Base-by-base conservation (phyloP, 164 flowering plant species). In the Stephania japonica region DNA sequence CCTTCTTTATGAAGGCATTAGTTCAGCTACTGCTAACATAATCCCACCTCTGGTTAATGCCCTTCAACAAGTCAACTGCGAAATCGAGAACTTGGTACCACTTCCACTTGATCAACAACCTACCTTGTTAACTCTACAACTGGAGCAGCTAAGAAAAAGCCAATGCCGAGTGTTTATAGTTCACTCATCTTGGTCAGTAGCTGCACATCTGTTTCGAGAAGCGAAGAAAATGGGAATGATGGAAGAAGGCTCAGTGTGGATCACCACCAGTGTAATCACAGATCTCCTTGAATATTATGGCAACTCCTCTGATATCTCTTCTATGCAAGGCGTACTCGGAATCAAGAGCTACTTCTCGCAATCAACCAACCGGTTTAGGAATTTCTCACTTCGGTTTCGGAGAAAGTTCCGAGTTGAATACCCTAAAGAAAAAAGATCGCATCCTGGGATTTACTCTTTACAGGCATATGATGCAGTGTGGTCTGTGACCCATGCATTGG, bases 261-360 rank as follows among this genome's bases (percentile, higher is more conserved):
- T 84, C 67, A 72, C 79, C 0, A 82, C 83, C 1, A 75, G 73
- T 71, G 23, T 47, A 19, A 21, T 74, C 12, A 73, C 85, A 63
- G 75, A 74, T 50, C 74, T 77, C 7, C 62, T 77, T 16, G 75
- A 32, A 32, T 32, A 76, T 68, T 78, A 78, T 1, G 21, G 77
- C 6, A 67, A 78, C 67, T 44, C 64, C 0, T 62, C 84, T 0
- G 69, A 61, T 18, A 73, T 77, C 50, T 75, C 82, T 43, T 65
- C 81, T 21, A 80, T 84, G 82, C 81, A 84, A 78, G 86, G 85
- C 14, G 69, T 80, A 6, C 0, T 81, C 6, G 84, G 86, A 0
- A 75, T 84, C 61, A 75, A 66, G 73, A 75, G 70, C 18, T 81
- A 76, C 72, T 75, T 61, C 74, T 69, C 77, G 2, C 65, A 65